phyloP scores from a whole-genome alignment of 805 yeast genomes.

The Ogataea nitratoaversa region DNA sequence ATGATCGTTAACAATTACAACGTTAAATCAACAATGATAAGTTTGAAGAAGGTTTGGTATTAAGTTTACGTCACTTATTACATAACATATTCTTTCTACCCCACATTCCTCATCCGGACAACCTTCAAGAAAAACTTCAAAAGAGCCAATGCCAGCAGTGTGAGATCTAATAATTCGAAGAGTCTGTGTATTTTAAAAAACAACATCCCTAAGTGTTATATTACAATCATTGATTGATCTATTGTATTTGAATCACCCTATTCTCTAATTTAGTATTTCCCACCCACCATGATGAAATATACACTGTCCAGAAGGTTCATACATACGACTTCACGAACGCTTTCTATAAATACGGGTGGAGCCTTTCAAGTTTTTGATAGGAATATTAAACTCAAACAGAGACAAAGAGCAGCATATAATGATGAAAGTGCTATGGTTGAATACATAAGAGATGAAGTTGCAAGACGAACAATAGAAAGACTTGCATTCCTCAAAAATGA shows the following conservation, averaged over 20 bases:
- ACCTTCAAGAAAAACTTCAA: neutral
- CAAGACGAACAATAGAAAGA: conserved; percentile 68
- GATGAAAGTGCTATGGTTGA: conserved; percentile 54
- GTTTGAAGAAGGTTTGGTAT: no score
- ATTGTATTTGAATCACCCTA: no score
- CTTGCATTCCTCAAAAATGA: conserved; percentile 66
- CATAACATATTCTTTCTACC: no score
- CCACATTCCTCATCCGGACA: conserved; percentile 4
- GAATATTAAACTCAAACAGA: conserved; percentile 54
- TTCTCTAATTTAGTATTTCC: no score
- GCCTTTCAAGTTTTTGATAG: conserved; percentile 54
- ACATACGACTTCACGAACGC: conserved; percentile 2
- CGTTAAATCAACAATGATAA: no score
- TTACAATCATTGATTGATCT: no score
- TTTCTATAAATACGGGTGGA: conserved; percentile 1
- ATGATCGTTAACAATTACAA: no score
- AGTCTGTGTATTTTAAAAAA: no score
- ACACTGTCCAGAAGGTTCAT: conserved; percentile 2
- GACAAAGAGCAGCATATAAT: conserved; percentile 46
- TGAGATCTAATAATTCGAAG: neutral
- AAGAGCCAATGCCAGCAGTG: neutral
- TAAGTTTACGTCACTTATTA: no score
- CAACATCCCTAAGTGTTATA: no score
- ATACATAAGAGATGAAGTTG: conserved; percentile 71
- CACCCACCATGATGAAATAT: neutral